A percentile compares a stretch with the other conserved stretches of the same genome.
These are phyloP conservation scores for Trebouxia sp. DNA, from an alignment of 139 green algal species.

Conservation along the genomic window DNA sequence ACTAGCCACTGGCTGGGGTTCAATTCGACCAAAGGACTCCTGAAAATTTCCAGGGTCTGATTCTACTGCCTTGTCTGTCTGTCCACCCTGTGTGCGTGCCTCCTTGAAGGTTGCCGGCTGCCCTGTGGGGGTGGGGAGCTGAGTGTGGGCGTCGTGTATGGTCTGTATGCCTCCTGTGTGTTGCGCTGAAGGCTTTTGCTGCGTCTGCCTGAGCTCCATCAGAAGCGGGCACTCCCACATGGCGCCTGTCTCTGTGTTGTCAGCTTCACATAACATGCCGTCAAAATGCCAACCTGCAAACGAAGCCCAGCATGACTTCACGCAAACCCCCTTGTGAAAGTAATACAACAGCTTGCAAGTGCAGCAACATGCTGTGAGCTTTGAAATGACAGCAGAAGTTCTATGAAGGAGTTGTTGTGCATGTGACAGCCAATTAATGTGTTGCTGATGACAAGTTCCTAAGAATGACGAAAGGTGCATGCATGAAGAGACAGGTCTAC, in stretches of 20 bases:
- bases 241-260: constrained; percentile 47
- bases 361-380: too few relatives aligned
- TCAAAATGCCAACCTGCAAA: constrained; percentile 57
- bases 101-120: not conserved
- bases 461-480: too few relatives aligned
- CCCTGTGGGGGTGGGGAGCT: not conserved
- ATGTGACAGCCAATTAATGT: too few relatives aligned
- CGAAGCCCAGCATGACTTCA: not conserved
- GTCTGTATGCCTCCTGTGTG: constrained; percentile 2
- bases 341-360: too few relatives aligned
- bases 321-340: not conserved
- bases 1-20: constrained; percentile 1
- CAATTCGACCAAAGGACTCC: not conserved
- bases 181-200: not conserved
- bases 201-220: constrained; percentile 40
- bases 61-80: constrained; percentile 31
- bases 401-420: too few relatives aligned
- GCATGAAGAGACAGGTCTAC: too few relatives aligned
- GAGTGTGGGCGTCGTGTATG: constrained; percentile 23
- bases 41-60: constrained; percentile 13
- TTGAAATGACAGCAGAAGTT: too few relatives aligned
- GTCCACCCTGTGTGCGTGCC: not conserved
- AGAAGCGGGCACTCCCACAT: constrained; percentile 77
- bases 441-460: too few relatives aligned
- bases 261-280: constrained; percentile 56